Evolutionary conservation across 116 monocot species (phyloP).

Genomic region (Thalassia testudinum): DNA sequence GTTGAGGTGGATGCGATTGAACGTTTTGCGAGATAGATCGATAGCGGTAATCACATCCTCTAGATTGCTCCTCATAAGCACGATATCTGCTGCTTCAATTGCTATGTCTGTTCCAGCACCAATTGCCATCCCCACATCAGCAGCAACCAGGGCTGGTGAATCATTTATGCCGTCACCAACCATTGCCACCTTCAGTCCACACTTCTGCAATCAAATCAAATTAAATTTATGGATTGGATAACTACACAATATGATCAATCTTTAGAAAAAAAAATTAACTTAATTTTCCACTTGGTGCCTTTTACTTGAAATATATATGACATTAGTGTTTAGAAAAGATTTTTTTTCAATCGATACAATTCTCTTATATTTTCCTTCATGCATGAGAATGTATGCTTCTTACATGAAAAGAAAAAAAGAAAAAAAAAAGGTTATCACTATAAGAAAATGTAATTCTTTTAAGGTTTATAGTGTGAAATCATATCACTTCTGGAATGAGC

Average conservation of each 20-base stretch:
- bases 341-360: no score
- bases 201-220: constrained; percentile 29
- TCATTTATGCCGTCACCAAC: constrained; percentile 96
- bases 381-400: no score
- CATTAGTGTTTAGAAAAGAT: no score
- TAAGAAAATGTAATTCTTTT: no score
- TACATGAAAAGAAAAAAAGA: no score
- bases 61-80: constrained; percentile 87
- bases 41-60: constrained; percentile 88
- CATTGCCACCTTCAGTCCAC: constrained; percentile 75
- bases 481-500: no score
- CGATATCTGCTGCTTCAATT: constrained; percentile 85
- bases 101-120: constrained; percentile 87
- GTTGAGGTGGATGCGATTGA: constrained; percentile 57
- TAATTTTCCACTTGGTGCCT: not conserved
- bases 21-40: constrained; percentile 72
- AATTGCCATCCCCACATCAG: constrained; percentile 88
- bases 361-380: no score
- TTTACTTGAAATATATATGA: no score
- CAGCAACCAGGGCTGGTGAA: constrained; percentile 77
- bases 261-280: not conserved
- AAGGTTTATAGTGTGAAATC: no score
- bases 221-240: no score
- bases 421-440: no score
- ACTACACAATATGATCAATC: not conserved